phyloP scores from a whole-genome alignment of 2,329 filamentous ascomycete genomes.

The Tolypocladium pustulatum region DNA sequence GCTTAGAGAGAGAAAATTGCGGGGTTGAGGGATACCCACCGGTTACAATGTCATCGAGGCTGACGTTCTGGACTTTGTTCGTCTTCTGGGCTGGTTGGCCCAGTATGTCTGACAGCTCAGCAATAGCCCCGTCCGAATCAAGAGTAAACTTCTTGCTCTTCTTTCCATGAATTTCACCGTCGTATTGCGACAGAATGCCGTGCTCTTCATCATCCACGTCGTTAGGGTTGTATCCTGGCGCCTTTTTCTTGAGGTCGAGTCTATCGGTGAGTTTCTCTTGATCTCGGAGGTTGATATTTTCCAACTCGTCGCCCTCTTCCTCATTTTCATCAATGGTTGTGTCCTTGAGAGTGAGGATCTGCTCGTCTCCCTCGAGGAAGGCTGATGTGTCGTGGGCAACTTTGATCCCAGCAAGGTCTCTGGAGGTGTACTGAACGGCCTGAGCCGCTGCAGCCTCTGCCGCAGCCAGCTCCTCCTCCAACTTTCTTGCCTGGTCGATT shows the following conservation, averaged over 20 bases:
- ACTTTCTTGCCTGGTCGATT: conserved; percentile 64
- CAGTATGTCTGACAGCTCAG: conserved; percentile 49
- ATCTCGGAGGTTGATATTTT: conserved; percentile 63
- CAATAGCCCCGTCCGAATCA: conserved; percentile 62
- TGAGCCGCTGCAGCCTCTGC: conserved; percentile 57
- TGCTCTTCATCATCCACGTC: conserved; percentile 54
- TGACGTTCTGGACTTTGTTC: conserved; percentile 61
- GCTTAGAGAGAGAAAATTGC: not conserved
- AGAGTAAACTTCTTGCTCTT: conserved; percentile 82
- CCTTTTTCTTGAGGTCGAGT: conserved; percentile 81
- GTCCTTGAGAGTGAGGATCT: conserved; percentile 92
- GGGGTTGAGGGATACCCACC: conserved; percentile 23
- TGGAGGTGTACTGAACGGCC: conserved; percentile 63
- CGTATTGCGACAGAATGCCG: conserved; percentile 78
- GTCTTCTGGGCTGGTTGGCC: conserved; percentile 39
- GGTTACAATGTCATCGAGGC: conserved; percentile 67
- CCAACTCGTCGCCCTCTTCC: conserved; percentile 82
- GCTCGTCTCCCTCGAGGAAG: conserved; percentile 75
- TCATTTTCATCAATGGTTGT: conserved; percentile 74
- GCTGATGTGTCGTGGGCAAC: conserved; percentile 79
- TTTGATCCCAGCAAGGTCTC: conserved; percentile 80
- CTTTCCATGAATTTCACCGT: conserved; percentile 88
- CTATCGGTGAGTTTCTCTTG: conserved; percentile 64
- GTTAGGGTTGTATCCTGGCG: conserved; percentile 78
- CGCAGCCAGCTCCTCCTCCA: conserved; percentile 68